Evolutionary conservation across 352 stramenopile species (phyloP), one percentile per base, ranked within the genome.

Genomic region (Porosira glacialis): DNA sequence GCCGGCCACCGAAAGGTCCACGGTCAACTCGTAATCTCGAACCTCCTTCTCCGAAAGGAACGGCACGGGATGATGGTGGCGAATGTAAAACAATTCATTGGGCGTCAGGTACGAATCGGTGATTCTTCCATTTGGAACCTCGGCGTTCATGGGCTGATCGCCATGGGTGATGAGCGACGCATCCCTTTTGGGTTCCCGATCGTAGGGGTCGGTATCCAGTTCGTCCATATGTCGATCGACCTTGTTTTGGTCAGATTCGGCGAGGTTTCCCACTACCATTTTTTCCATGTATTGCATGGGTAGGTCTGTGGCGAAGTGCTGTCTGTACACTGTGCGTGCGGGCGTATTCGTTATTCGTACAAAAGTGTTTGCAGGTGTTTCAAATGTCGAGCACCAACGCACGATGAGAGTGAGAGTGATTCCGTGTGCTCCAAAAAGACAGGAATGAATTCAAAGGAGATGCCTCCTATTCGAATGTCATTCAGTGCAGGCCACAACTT

Each of bases 61-160:
- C 21, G 96, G 96, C 1, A 99, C 96, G 1, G 96, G 95, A 65
- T 98, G 88, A 79, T 99, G 96, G 86, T 98, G 96, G 2, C 96
- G 86, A 64, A 98, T 95, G 74, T 98, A 99, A 80, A 97, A 98
- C 8, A 98, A 74, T 6, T 97, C 92, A 68, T 96, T 97, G 1
- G 95, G 95, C 1, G 95, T 98, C 59, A 97, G 93, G 70, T 96
- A 98, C 63, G 88, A 91, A 58, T 97, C 75, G 58, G 94, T 93
- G 17, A 98, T 81, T 49, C 97, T 69, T 60, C 95, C 89, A 6
- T 88, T 75, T 1, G 92, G 92, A 3, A 94, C 91, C 78, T 98
- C 95, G 0, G 91, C 91, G 64, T 97, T 97, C 53, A 95, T 97
- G 8, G 94, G 93, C 80, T 94, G 93, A 67, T 88, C 87, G 13